Base-by-base conservation (phyloP, 768 basidiomycete genomes). In the Phanerochaete sordida region DNA sequence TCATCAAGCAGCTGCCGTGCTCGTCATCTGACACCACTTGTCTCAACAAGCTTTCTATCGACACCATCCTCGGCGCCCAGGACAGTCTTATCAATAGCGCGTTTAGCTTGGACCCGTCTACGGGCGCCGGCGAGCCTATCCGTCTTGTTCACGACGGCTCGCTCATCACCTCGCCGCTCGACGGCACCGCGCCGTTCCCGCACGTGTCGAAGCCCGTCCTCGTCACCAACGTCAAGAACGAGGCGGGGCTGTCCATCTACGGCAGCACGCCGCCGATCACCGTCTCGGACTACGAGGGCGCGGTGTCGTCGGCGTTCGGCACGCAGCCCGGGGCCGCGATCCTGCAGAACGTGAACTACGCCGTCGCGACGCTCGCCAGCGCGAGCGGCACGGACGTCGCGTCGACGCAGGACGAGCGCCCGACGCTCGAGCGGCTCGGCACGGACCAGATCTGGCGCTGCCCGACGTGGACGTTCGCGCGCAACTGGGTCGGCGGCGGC, bases 391-490 rank as follows among this genome's bases (percentile, higher is more conserved):
- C 31, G 31, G 33, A 31, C 21, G 37, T 37, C 16, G 53, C 53
- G 23, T 12, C 35, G 9, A 39, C 53, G 11, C 11, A 8, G 21
- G 88, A 88, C 68, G 78, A 77, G 28, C 81, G 89, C 28, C 69
- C 73, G n/a, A 81, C 82, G 59, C 75, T 91, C 24, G 76, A 84
- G 67, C 57, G 65, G 24, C 70, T 90, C 23, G 88, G 83, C 47
- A 89, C 90, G 1, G 90, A 92, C 70, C 80, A 84, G 60, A 62
- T 85, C 11, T 91, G 84, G 84, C 82, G 80, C 63, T 91, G 90
- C 69, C 75, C 90, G 16, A 78, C 78, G 30, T 90, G 86, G 87
- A 83, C 83, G 3, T 87, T 91, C 61, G 82, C 87, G 1, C 77
- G 87, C 43, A 81, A 78, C 65, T 91, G 86, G 87, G 81, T 80